Percentiles rank a stretch among this genome's conserved stretches.
Conservation (phyloP, 257 asterid species). For the Thymus quinquecostatus region DNA sequence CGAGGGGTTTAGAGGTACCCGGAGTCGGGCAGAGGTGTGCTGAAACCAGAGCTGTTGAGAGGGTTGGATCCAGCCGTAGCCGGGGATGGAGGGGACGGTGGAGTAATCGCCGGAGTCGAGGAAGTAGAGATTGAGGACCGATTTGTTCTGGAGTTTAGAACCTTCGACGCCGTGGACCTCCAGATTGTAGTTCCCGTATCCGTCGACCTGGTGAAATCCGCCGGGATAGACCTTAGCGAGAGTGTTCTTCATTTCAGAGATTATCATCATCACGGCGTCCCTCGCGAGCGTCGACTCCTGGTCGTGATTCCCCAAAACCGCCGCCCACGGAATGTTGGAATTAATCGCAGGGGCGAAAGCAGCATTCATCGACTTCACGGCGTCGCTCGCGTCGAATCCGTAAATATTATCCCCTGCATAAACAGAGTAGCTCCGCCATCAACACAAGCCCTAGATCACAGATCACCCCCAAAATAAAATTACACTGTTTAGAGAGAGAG, state of each 20-base stretch:
- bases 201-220: slow-evolving; percentile 59
- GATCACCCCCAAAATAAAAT: too few species aligned
- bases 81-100: slow-evolving; percentile 72
- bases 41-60: slow-evolving; percentile 94
- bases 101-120: slow-evolving; percentile 96
- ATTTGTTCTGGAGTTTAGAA: slow-evolving; percentile 63
- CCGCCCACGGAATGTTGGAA: slow-evolving; percentile 87
- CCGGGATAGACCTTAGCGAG: slow-evolving; percentile 71
- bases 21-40: slow-evolving; percentile 61
- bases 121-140: slow-evolving; percentile 81
- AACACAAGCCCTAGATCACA: too few species aligned
- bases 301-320: slow-evolving; percentile 93
- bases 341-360: slow-evolving; percentile 85
- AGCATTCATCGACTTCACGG: slow-evolving; percentile 72
- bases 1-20: slow-evolving; percentile 43
- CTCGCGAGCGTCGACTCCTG: slow-evolving; percentile 83
- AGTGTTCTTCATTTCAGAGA: slow-evolving; percentile 75
- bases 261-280: slow-evolving; percentile 77
- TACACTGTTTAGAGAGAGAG: too few species aligned
- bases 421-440: background rate
- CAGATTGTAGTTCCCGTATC: slow-evolving; percentile 88
- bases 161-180: slow-evolving; percentile 72
- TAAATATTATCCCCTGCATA: slow-evolving; percentile 84
- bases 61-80: slow-evolving; percentile 92
- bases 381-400: slow-evolving; percentile 73